These are phyloP conservation scores for Coemansia asiatica DNA, from an alignment of 192 early-diverging fungal genomes.

Conservation along the genomic window DNA sequence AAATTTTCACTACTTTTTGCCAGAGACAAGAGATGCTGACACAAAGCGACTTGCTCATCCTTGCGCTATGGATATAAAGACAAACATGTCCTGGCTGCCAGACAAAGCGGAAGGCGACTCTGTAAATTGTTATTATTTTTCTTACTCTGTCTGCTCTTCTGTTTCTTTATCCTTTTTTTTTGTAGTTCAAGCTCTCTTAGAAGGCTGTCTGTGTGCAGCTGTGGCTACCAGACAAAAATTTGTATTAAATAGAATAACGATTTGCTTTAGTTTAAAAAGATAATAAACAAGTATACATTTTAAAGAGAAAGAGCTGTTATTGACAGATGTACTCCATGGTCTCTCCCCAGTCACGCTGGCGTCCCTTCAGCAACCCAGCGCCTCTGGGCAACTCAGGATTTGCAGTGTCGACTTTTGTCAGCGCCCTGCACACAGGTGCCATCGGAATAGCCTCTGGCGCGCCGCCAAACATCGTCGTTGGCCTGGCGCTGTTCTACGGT, in stretches of 20 bases:
- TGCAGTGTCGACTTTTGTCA: slow-evolving; percentile 40
- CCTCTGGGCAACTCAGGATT: slow-evolving; percentile 49
- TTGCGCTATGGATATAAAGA: slow-evolving; percentile 4
- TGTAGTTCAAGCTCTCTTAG: background rate
- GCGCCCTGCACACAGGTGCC: slow-evolving; percentile 32
- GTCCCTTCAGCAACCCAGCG: slow-evolving; percentile 40
- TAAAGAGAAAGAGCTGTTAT: background rate
- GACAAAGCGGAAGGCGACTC: background rate
- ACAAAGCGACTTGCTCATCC: no score
- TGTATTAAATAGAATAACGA: background rate
- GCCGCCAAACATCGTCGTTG: slow-evolving; percentile 37
- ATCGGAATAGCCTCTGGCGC: slow-evolving; percentile 36
- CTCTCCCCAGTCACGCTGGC: slow-evolving; percentile 20
- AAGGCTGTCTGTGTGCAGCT: background rate
- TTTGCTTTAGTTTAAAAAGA: background rate
- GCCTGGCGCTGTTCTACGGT: slow-evolving; percentile 46
- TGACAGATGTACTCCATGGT: slow-evolving; percentile 25
- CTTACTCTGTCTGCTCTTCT: background rate
- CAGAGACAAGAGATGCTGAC: background rate
- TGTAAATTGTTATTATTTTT: background rate
- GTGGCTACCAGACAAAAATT: background rate
- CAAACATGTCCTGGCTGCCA: background rate
- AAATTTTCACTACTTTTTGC: background rate
- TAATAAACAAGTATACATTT: background rate
- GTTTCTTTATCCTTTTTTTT: background rate